Percentiles rank a stretch among this genome's conserved stretches.
phyloP scores from a whole-genome alignment of 164 flowering plant genomes.

The Liriodendron chinense region DNA sequence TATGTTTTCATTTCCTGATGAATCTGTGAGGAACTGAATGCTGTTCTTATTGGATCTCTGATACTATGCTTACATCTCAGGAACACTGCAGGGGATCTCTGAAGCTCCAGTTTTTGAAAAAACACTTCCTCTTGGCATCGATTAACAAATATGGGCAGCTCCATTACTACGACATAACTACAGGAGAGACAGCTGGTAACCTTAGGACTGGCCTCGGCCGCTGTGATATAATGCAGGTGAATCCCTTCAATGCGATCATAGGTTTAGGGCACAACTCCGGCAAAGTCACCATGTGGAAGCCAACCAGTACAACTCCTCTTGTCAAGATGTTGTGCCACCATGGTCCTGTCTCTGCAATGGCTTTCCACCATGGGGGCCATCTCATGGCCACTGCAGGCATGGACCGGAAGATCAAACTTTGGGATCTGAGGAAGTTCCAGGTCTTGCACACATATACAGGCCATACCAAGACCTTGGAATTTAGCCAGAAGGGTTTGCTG shows the following conservation, averaged over 20 bases:
- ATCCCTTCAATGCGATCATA: conserved; percentile 75
- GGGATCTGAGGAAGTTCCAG: conserved; percentile 92
- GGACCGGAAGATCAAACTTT: conserved; percentile 78
- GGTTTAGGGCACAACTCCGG: conserved; percentile 80
- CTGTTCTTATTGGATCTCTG: neutral
- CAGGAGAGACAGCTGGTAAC: conserved; percentile 60
- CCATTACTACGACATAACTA: conserved; percentile 74
- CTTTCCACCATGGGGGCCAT: conserved; percentile 87
- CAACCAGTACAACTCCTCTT: conserved; percentile 68
- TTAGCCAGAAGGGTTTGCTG: conserved; percentile 91
- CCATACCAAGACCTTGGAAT: conserved; percentile 65
- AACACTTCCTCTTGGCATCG: conserved; percentile 75
- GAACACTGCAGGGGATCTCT: conserved; percentile 61
- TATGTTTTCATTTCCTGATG: too few species aligned
- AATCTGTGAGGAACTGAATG: neutral
- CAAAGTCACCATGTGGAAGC: conserved; percentile 92
- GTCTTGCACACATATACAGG: conserved; percentile 56
- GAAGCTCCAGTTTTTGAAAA: conserved; percentile 70
- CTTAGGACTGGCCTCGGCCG: conserved; percentile 72
- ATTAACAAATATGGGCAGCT: conserved; percentile 78
- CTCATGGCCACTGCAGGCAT: conserved; percentile 95
- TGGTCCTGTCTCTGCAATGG: conserved; percentile 77
- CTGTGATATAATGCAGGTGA: conserved; percentile 61
- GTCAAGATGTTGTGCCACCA: conserved; percentile 79
- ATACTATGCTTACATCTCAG: conserved; percentile 30